These are phyloP conservation scores for Clarkia xantiana DNA, from an alignment of 345 rosid species.

Conservation along the genomic window DNA sequence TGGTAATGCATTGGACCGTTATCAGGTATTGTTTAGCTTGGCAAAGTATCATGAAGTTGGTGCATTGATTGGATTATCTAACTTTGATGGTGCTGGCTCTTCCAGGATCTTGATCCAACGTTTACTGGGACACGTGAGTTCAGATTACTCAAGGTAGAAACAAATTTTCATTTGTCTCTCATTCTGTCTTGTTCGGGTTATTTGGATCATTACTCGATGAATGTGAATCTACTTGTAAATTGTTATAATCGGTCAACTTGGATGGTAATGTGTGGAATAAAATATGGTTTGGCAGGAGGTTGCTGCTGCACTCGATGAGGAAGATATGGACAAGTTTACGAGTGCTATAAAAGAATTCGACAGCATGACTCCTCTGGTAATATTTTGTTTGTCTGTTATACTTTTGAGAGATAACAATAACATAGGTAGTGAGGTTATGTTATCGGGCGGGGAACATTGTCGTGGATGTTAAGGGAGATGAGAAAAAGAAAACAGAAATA, in stretches of 20 bases:
- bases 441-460: no score
- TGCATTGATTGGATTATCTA: no score
- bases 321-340: conserved; percentile 80
- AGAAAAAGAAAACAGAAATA: neutral
- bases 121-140: conserved; percentile 88
- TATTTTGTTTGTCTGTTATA: neutral
- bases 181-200: neutral
- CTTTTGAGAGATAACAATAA: no score
- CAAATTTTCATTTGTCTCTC: neutral
- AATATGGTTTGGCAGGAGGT: no score
- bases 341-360: conserved; percentile 90
- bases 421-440: neutral
- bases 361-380: conserved; percentile 97
- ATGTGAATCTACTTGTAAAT: neutral
- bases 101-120: conserved; percentile 90
- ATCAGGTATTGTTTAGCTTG: conserved; percentile 42
- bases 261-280: no score
- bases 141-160: conserved; percentile 50
- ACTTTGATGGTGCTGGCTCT: neutral
- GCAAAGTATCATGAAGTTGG: no score
- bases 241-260: neutral
- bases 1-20: conserved; percentile 74
- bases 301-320: conserved; percentile 84
- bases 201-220: no score
- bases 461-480: no score